Base-by-base conservation (phyloP, 2,329 filamentous ascomycete species). In the Sclerotinia nivalis region DNA sequence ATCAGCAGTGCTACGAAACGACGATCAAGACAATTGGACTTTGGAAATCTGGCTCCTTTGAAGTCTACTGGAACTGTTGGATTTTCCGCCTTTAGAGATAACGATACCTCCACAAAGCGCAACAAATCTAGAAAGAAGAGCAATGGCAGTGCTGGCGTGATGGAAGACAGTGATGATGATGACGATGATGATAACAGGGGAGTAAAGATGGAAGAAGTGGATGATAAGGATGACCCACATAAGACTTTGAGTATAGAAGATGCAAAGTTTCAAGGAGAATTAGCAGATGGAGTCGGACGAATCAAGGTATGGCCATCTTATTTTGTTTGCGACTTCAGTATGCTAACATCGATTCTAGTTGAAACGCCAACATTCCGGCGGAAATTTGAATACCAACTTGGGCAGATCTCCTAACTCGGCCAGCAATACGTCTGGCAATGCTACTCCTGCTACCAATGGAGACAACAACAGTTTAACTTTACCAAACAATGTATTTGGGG, bases 31-130 rank as follows among this genome's bases (percentile, higher is more conserved):
- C 91, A 93, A 75, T 86, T 94, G 0, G 93, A 97, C 80, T 95
- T 98, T 77, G 90, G 92, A 20, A 93, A 87, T 69, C 85, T 98
- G 13, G 91, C 91, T 3, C 93, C 94, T 0, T 84, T 98, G 31
- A 96, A 96, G 79, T 86, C 92, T 3, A 88, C 88, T n/a, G 93
- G 94, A 37, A 95, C 93, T 0, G 92, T 96, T 61, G 94, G 94
- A 49, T 98, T 97, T 79, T 90, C 93, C 4, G 88, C 92, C 20
- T 97, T 97, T 83, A 88, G 95, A 68, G 93, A 96, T 73, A 84
- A 85, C 69, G 85, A 88, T 54, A 81, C 84, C 22, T 85, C 88
- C 68, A 79, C 83, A 4, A 82, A 84, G 69, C 88, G 88, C 76
- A 84, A 84, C 70, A 90, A 89, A 78, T 80, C 83, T 2, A 83